phyloP scores from a whole-genome alignment of 805 yeast genomes.

The Hanseniaspora thailandica region DNA sequence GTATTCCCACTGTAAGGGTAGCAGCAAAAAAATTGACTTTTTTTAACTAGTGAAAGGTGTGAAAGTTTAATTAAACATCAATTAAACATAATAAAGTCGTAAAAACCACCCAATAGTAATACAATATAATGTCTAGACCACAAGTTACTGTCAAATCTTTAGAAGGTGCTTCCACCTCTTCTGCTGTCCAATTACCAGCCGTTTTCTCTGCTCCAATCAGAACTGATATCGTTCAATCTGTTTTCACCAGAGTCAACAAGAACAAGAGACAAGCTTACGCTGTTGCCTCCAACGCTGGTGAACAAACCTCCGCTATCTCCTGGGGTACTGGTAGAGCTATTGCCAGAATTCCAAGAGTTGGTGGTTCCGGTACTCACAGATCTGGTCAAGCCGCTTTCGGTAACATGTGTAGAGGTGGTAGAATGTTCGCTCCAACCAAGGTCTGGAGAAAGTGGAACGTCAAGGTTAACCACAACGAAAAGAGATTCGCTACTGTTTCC shows the following conservation, averaged over 20 bases:
- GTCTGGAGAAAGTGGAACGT: constrained; percentile 99
- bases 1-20: no score
- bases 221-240: constrained; percentile 98
- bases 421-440: constrained; percentile 99
- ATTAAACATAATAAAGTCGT: neutral
- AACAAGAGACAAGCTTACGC: constrained; percentile 99
- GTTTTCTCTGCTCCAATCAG: constrained; percentile 99
- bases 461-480: constrained; percentile 99
- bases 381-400: constrained; percentile 99
- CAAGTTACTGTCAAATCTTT: constrained; percentile 90
- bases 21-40: no score
- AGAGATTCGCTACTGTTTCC: constrained; percentile 99
- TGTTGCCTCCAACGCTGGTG: constrained; percentile 98
- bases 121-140: constrained; percentile 60
- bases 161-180: constrained; percentile 74
- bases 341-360: constrained; percentile 99
- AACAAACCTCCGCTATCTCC: constrained; percentile 99
- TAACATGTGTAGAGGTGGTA: constrained; percentile 99
- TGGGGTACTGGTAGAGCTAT: constrained; percentile 99
- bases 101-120: constrained; percentile 14
- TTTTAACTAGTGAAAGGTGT: no score
- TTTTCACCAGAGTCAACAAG: constrained; percentile 96
- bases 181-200: constrained; percentile 89
- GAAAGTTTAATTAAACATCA: no score
- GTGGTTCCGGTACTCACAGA: constrained; percentile 99